Conservation (phyloP, 2,329 filamentous ascomycete species). For the Periconia digitata region DNA sequence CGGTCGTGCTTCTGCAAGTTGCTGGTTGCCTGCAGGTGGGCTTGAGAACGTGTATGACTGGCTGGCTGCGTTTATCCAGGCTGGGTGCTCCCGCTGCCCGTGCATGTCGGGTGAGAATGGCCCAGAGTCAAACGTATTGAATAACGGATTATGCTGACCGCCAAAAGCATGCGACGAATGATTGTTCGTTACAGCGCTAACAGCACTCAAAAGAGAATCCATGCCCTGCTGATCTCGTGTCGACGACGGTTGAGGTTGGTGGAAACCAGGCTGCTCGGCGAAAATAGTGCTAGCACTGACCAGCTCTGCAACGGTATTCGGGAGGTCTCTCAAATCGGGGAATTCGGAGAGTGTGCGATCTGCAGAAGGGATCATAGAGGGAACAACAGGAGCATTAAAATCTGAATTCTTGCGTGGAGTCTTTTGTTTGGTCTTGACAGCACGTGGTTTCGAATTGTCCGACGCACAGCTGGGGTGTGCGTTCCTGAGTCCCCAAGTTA, state of each 20-base stretch:
- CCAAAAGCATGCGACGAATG: constrained; percentile 14
- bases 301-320: constrained; percentile 9
- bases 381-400: constrained; percentile 9
- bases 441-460: neutral
- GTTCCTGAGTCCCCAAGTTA: constrained; percentile 17
- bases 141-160: constrained; percentile 26
- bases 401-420: neutral
- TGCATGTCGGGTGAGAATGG: constrained; percentile 14
- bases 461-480: constrained; percentile 31
- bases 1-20: neutral
- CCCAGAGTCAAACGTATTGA: constrained; percentile 23
- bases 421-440: too few relatives aligned
- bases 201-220: constrained; percentile 26
- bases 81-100: neutral
- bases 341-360: constrained; percentile 10
- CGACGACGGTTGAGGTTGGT: constrained; percentile 8
- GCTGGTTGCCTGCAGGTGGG: neutral
- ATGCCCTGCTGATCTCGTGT: neutral
- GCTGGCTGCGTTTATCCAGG: neutral
- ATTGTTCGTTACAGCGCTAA: constrained; percentile 20
- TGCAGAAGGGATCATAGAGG: constrained; percentile 13
- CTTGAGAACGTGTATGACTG: neutral
- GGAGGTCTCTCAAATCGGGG: constrained; percentile 17
- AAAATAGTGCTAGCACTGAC: constrained; percentile 1
- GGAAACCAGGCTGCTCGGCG: neutral